Percentiles rank a stretch among this genome's conserved stretches.
phyloP scores from a whole-genome alignment of 208 protist genomes.

The Crithidia acanthocephali region DNA sequence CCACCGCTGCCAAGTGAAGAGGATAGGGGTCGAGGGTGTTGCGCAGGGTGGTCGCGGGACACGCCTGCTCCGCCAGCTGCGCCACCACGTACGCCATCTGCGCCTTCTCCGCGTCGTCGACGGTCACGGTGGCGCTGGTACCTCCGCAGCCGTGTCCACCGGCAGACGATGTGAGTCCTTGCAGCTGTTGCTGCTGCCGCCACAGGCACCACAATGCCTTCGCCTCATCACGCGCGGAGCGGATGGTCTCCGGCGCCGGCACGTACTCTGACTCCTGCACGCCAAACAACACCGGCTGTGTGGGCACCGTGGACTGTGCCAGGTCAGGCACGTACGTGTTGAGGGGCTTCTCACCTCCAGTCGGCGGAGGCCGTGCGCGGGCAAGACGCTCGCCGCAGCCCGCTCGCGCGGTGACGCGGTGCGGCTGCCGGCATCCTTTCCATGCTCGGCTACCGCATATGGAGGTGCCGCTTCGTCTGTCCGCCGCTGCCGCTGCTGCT shows the following conservation, averaged over 20 bases:
- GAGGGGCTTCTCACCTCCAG: neutral
- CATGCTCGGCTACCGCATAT: neutral
- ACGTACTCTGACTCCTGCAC: conserved; percentile 38
- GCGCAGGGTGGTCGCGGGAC: conserved; percentile 25
- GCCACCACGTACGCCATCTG: conserved; percentile 17
- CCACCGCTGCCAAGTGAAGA: conserved; percentile 31
- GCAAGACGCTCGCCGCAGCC: neutral
- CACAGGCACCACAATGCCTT: conserved; percentile 24
- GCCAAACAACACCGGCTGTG: conserved; percentile 24
- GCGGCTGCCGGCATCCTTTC: neutral
- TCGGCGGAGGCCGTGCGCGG: neutral
- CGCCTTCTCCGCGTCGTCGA: neutral
- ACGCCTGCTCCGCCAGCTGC: conserved; percentile 16
- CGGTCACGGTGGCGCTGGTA: neutral
- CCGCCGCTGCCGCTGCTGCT: neutral
- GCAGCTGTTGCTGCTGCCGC: conserved; percentile 10
- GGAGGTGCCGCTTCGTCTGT: no score
- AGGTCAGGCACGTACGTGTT: conserved; percentile 22
- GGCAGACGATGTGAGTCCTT: neutral
- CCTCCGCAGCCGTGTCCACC: neutral
- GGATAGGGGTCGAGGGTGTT: conserved; percentile 37
- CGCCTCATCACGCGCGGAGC: conserved; percentile 18
- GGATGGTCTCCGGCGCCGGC: conserved; percentile 33
- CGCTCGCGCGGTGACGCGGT: neutral
- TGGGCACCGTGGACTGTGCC: neutral